These are phyloP conservation scores for Hygrophorus russula DNA, from an alignment of 768 basidiomycete genomes.

Conservation along the genomic window DNA sequence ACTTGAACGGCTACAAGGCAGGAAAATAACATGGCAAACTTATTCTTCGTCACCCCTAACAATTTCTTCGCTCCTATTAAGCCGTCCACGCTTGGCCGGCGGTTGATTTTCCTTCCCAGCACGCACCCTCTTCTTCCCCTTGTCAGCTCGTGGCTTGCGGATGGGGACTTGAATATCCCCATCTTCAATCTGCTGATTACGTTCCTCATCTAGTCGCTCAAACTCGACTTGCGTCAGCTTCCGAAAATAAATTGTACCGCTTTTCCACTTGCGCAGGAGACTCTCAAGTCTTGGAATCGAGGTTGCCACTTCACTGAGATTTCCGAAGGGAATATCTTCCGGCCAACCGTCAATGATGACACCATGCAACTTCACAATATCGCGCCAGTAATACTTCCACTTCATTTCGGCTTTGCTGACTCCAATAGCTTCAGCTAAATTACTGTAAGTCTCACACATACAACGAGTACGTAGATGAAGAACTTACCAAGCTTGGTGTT, in stretches of 20 bases:
- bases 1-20: too few species aligned
- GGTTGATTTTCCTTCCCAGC: too few species aligned
- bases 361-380: constrained; percentile 7
- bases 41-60: too few species aligned
- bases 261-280: constrained; percentile 8
- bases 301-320: constrained; percentile 9
- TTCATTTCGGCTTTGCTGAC: constrained; percentile 8
- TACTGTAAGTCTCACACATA: too few species aligned
- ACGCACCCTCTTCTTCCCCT: neutral
- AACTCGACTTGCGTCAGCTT: neutral
- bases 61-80: too few species aligned
- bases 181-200: neutral
- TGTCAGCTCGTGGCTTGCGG: neutral
- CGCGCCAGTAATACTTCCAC: constrained; percentile 10
- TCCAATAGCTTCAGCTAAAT: constrained; percentile 1
- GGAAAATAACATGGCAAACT: too few species aligned
- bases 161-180: neutral
- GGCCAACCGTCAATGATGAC: constrained; percentile 12
- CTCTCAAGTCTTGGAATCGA: constrained; percentile 3
- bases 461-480: too few species aligned
- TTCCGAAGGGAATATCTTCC: constrained; percentile 10
- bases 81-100: too few species aligned
- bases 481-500: neutral
- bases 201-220: neutral
- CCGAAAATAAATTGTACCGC: constrained; percentile 2